Conservation (phyloP, 106 monocot genomes). For the Apostasia ramifera region DNA sequence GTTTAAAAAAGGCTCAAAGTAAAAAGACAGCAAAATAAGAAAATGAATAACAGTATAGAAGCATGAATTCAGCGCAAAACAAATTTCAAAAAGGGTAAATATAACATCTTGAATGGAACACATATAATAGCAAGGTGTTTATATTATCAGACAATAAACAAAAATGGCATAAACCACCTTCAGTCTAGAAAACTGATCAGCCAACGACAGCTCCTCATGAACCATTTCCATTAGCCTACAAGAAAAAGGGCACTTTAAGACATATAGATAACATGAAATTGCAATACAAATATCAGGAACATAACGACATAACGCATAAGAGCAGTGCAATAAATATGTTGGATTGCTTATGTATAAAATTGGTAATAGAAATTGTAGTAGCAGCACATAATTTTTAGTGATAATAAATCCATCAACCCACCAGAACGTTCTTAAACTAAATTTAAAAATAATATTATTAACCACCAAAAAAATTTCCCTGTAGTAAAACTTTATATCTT, state of each 20-base stretch:
- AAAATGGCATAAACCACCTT: constrained; percentile 43
- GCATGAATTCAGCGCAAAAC: no score
- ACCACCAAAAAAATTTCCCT: no score
- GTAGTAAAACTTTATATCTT: no score
- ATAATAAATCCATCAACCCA: no score
- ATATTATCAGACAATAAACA: neutral
- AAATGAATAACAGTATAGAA: no score
- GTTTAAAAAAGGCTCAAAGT: no score
- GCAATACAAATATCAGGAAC: neutral
- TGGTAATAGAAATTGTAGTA: neutral
- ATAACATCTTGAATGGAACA: neutral
- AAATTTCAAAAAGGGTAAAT: no score
- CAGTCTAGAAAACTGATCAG: constrained; percentile 76
- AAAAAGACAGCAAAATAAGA: no score
- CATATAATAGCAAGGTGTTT: neutral
- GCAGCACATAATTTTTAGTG: neutral
- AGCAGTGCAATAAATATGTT: neutral
- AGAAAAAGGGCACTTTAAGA: neutral
- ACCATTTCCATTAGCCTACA: constrained; percentile 87
- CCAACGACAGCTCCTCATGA: constrained; percentile 74
- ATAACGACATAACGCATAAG: neutral
- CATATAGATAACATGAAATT: neutral
- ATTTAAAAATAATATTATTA: no score
- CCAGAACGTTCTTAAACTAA: no score
- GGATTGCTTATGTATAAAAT: neutral